Evolutionary conservation across 2,329 filamentous ascomycete genomes (phyloP), one percentile per base, ranked within the genome.

Genomic region (Aspergillus sp.): DNA sequence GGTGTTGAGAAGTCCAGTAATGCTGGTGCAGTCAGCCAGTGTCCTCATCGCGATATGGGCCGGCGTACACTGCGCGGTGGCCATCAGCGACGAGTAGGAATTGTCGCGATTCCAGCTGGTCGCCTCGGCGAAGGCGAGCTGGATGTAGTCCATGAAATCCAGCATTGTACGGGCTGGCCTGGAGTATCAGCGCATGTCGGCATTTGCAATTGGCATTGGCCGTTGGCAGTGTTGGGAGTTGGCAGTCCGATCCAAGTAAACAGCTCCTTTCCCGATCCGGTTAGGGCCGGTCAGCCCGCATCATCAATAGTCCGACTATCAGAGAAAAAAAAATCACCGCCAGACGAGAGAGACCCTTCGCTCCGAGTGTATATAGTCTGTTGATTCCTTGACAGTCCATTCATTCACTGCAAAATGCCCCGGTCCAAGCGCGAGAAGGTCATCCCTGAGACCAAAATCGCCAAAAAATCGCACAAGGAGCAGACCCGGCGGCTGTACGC

Each of bases 71-170:
- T 86, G 76, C 29, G 85, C 78, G 3, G 86, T 93, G 36, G 81
- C 78, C 48, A 86, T 94, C 52, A 95, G 69, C 44, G 80, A 77
- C 47, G 84, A 80, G 65, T 95, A 95, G 39, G 84, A 91, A 62
- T 93, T 94, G 68, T 95, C 86, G 52, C 78, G 72, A 56, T 88
- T 83, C 88, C 88, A 95, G 58, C 81, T 75, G 28, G 86, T 88
- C 35, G 82, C 80, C 57, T 82, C 73, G 60, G 86, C 84, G 66
- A 94, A 95, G 52, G 85, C 83, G 64, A 82, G 75, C 64, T 93
- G 86, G 67, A 95, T 81, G 68, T 93, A 89, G 65, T 93, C 86
- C 85, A 95, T 93, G 69, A 94, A 95, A 65, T 88, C 82, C 67
- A 91, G 79, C 88, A 95, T 95, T 49, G 55, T 68, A 45, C 31